Conservation (phyloP, 225 moss, liverwort and hornwort genomes). For the Physcomitrium patens region DNA sequence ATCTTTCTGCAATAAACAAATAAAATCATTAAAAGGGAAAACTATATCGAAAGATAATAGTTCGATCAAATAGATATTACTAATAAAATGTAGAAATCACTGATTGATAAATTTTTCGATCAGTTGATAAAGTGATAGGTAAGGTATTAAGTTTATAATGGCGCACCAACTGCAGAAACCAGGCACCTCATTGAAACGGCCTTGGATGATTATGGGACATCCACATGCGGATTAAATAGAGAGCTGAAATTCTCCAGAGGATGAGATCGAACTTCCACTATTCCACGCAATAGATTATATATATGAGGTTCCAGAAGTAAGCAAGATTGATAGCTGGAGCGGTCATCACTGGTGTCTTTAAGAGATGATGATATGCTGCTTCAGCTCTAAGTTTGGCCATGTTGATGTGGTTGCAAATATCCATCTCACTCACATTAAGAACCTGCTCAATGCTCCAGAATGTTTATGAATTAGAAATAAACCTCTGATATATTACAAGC, state of each 20-base stretch:
- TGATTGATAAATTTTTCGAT: not conserved
- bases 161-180: conserved; percentile 10
- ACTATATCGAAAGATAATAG: not conserved
- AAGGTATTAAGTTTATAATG: conserved; percentile 4
- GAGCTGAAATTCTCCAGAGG: conserved; percentile 14
- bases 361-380: conserved; percentile 6
- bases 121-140: conserved; percentile 3
- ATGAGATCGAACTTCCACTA: not conserved
- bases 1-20: not conserved
- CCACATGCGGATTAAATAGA: conserved; percentile 17
- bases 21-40: not conserved
- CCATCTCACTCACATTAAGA: conserved; percentile 19
- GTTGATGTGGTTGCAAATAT: conserved; percentile 17
- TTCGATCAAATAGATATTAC: no score
- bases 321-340: conserved; percentile 2
- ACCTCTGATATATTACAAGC: no score
- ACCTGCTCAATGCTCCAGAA: conserved; percentile 23
- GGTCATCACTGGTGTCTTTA: not conserved
- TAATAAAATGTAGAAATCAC: not conserved
- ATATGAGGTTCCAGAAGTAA: not conserved
- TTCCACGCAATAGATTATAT: not conserved
- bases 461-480: not conserved
- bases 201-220: not conserved
- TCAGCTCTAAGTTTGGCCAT: conserved; percentile 4
- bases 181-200: not conserved